These are phyloP conservation scores for Fomitopsis schrenkii DNA, from an alignment of 1,284 basidiomycete genomes.

Conservation along the genomic window DNA sequence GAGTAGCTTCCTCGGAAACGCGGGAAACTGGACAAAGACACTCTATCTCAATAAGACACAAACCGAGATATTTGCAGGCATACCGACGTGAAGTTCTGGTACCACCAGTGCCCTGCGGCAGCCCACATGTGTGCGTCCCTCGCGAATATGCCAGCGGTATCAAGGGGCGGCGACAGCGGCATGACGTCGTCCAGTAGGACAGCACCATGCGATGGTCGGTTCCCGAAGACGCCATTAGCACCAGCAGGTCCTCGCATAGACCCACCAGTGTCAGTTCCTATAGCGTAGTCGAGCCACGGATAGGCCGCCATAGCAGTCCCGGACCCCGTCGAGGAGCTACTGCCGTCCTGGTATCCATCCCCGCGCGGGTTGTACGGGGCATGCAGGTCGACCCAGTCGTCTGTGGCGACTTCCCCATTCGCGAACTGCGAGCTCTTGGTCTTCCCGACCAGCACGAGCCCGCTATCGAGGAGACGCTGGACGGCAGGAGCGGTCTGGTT, in stretches of 20 bases:
- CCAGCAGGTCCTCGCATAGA: conserved; percentile 38
- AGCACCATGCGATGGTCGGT: conserved; percentile 33
- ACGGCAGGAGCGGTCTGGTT: conserved; percentile 38
- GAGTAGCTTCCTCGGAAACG: conserved; percentile 32
- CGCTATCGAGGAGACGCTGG: conserved; percentile 41
- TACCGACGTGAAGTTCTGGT: conserved; percentile 25
- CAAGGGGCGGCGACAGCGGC: conserved; percentile 32
- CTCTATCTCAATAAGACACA: neutral
- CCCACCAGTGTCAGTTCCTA: conserved; percentile 40
- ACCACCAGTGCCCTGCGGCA: conserved; percentile 27
- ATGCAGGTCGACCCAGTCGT: conserved; percentile 47
- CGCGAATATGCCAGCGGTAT: conserved; percentile 29
- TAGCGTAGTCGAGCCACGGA: conserved; percentile 35
- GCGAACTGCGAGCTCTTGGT: conserved; percentile 55
- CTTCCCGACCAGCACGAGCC: conserved; percentile 47
- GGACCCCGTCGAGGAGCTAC: conserved; percentile 36
- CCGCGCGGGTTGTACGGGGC: conserved; percentile 52
- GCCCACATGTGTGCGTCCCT: conserved; percentile 27
- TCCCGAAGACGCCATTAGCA: conserved; percentile 36
- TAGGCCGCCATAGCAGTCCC: conserved; percentile 36
- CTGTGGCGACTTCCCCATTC: conserved; percentile 49
- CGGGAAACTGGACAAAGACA: conserved; percentile 22
- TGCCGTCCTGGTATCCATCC: conserved; percentile 45
- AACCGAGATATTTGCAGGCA: neutral
- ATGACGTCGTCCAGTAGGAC: conserved; percentile 35